Evolutionary conservation across 129 eudicot genomes (phyloP), one percentile per base, ranked within the genome.

Genomic region (Glebionis coronaria): DNA sequence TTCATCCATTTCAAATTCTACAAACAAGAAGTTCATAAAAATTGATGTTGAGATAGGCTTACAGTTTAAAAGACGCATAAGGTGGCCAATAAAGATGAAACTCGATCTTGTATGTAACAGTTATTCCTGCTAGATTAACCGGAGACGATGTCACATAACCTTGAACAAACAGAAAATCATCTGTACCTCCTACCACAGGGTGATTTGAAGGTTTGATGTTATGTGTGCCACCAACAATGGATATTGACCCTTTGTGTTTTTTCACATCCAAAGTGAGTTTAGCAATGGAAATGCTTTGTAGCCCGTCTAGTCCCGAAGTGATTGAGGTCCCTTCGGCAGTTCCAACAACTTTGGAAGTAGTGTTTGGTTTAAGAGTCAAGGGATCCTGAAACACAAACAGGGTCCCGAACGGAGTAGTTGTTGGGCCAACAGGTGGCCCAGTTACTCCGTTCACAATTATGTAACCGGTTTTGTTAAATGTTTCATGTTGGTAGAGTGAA

Each of bases 181-280:
- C 82, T 0, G 90, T 85, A 35, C 90, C 90, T n/a, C 87, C 90
- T n/a, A 81, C 82, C 14, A 85, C 74, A 2, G 87, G 87, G 67
- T 71, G 78, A 35, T 72, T 78, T 12, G 90, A 73, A 21, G 80
- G 87, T 70, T 81, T 85, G 12, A 58, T 69, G 62, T 81, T 75
- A 47, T 79, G 68, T 7, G 82, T 72, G 25, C 46, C 72, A 23
- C 90, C 90, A 53, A 85, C 80, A 60, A 76, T 9, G 2, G 82
- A 78, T 20, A 81, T 46, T 0, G 87, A 72, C n/a, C 90, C 90
- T 60, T 78, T 85, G 78, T 78, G 73, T 44, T 75, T 61, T 42
- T 81, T 75, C 63, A 84, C 29, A 12, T 67, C 68, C 51, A 84
- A 57, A 56, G 79, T 44, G 67, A 84, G 21, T 66, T 40, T 67